Base-by-base conservation (phyloP, 148 eudicot species). In the Nyssa sinensis region DNA sequence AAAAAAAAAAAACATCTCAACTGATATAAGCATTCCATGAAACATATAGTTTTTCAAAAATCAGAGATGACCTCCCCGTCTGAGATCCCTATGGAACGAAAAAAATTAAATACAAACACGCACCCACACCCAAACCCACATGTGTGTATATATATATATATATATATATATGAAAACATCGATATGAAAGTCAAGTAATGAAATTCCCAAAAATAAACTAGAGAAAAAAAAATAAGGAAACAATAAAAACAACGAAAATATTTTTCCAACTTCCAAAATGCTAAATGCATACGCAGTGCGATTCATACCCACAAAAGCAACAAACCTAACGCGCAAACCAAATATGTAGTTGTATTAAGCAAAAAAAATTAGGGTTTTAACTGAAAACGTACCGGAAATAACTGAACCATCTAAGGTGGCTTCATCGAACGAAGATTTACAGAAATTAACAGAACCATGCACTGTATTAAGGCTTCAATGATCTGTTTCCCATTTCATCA, bases 371-470 rank as follows among this genome's bases (percentile, higher is more conserved):
- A 16, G 51, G 33, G 6, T 59, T 73, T 44, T 17, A 21, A 30
- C 28, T 19, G 71, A 71, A 75, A 68, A 55, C 21, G 53, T 68
- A 72, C 75, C 80, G 21, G 57, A 71, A 49, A 70, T n/a, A 63
- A 64, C 53, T 60, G 63, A 72, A 70, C 66, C 69, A 72, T 60
- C 82, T 88, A 80, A 74, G 79, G 86, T 69, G 85, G 90, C 91
- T 86, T 89, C 97, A 89, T 83, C 28, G 7, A 89, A 85, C 73
- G 62, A 74, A 69, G 79, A 71, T 76, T 67, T 9, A 69, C 62
- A 5, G 25, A 44, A 35, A 69, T 58, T 69, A 34, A 55, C 61
- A 7, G 53, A 59, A 14, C 35, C 32, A 24, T 64, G 13, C 14
- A 63, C 41, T 25, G 34, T 51, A 55, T 61, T 74, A 57, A 72